phyloP scores from a whole-genome alignment of 2,329 filamentous ascomycete genomes.

The Colletotrichum cuscutae region DNA sequence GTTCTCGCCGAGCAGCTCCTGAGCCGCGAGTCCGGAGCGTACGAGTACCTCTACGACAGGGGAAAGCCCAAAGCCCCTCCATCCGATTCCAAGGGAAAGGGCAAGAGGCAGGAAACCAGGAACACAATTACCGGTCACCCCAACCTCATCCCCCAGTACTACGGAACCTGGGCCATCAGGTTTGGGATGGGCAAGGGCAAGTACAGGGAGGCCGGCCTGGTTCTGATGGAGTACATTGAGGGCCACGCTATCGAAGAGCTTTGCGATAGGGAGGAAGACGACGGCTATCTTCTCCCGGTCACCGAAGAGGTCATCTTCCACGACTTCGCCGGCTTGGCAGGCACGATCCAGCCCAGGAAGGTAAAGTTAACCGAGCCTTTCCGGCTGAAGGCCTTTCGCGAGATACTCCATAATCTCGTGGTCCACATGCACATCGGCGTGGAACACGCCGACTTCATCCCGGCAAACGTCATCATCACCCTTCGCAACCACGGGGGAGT shows the following conservation, averaged over 20 bases:
- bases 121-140: neutral
- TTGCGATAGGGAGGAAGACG: neutral
- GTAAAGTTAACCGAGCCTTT: neutral
- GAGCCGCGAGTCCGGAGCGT: neutral
- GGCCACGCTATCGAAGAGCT: neutral
- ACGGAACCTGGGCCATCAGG: neutral
- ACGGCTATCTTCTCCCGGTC: neutral
- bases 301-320: neutral
- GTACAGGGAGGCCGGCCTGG: neutral
- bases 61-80: no score
- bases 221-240: neutral
- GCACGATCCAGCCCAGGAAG: neutral
- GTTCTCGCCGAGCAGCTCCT: no score
- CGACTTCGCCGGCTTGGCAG: no score
- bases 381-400: neutral
- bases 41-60: neutral
- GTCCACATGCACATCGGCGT: neutral
- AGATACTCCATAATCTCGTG: neutral
- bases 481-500: no score
- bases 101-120: no score
- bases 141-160: neutral
- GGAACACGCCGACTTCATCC: neutral
- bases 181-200: neutral
- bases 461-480: no score
- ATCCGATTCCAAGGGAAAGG: no score